These are phyloP conservation scores for Helotiales sp. DNA, from an alignment of 2,329 filamentous ascomycete genomes.

Conservation along the genomic window DNA sequence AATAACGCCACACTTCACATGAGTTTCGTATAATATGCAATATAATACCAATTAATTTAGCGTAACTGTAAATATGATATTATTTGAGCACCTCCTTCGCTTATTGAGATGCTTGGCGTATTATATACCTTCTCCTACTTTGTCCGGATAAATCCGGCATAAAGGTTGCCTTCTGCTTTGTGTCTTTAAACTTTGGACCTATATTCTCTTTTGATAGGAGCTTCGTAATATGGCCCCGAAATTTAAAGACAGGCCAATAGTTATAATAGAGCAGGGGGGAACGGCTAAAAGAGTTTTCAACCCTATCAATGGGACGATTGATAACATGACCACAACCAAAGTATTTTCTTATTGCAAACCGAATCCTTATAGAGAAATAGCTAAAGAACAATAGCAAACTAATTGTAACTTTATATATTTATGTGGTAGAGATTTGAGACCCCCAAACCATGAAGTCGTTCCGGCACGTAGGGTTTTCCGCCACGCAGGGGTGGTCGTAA, in stretches of 20 bases:
- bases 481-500: too few relatives aligned
- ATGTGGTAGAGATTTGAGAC: constrained; percentile 9
- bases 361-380: constrained; percentile 13
- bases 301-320: constrained; percentile 25
- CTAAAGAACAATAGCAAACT: constrained; percentile 16
- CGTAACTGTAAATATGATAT: neutral
- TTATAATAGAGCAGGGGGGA: constrained; percentile 11
- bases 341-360: constrained; percentile 9
- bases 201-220: constrained; percentile 7
- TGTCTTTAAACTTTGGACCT: neutral
- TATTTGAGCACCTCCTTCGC: neutral
- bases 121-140: neutral
- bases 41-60: too few relatives aligned
- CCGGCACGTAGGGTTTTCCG: constrained; percentile 11
- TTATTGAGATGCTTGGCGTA: neutral
- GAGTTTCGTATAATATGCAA: too few relatives aligned
- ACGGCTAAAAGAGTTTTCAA: constrained; percentile 4
- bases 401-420: constrained; percentile 14
- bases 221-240: constrained; percentile 18
- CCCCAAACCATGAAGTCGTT: neutral
- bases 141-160: neutral
- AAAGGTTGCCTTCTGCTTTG: neutral
- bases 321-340: constrained; percentile 2
- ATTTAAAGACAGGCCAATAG: constrained; percentile 15
- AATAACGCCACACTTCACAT: too few relatives aligned